These are phyloP conservation scores for Fragaria vesca DNA, from an alignment of 306 rosid genomes.

Conservation along the genomic window DNA sequence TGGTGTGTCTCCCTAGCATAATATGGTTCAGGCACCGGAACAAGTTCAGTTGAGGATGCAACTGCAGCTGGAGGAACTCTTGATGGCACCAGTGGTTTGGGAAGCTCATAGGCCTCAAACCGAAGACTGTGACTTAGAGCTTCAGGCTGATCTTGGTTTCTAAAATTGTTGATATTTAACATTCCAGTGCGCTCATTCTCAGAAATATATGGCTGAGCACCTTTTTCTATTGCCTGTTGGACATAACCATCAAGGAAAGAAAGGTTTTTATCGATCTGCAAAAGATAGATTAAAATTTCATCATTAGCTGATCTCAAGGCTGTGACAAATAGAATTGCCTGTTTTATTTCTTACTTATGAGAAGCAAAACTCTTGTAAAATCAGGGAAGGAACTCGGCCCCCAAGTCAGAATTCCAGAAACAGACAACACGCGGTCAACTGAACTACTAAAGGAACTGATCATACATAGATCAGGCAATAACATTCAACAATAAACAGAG, in stretches of 20 bases:
- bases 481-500: neutral
- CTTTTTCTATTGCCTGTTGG: conserved; percentile 58
- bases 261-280: conserved; percentile 69
- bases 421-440: neutral
- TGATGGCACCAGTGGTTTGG: conserved; percentile 57
- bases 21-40: conserved; percentile 60
- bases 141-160: conserved; percentile 66
- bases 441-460: neutral
- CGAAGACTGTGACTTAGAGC: conserved; percentile 55
- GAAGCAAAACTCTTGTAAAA: neutral
- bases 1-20: conserved; percentile 58
- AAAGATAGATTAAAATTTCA: conserved; percentile 13
- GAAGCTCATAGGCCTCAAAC: conserved; percentile 84
- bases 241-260: conserved; percentile 67
- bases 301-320: neutral
- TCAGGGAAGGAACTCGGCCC: neutral
- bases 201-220: conserved; percentile 76
- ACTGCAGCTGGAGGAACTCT: conserved; percentile 42
- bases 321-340: neutral
- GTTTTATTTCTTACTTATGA: neutral
- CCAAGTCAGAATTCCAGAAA: neutral
- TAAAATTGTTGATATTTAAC: conserved; percentile 42
- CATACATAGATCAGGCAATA: neutral
- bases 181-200: conserved; percentile 58
- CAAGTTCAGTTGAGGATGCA: conserved; percentile 56